Base-by-base conservation (phyloP, 345 rosid genomes). In the Atalantia buxifolia region DNA sequence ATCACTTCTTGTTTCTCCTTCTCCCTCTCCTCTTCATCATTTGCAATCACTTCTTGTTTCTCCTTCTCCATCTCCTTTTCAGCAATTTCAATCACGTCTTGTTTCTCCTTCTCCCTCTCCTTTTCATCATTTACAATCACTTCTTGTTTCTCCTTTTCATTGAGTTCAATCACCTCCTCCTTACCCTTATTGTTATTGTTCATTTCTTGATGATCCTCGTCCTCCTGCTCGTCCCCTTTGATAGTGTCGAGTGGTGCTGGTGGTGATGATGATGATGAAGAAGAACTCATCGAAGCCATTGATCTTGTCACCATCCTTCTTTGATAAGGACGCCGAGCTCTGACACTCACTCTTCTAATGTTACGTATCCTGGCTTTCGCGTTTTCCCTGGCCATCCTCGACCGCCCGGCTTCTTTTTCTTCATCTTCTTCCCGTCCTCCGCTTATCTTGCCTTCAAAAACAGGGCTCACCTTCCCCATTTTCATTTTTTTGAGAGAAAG, bases 381-480 rank as follows among this genome's bases (percentile, higher is more conserved):
- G 4, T 42, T n/a, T 36, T 66, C 60, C 60, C 66, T 76, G 1
- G 83, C 75, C 56, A 16, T 66, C 61, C 53, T 81, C 25, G 82
- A 66, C 24, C 30, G 30, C 24, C 30, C 24, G 42, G 50, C 50
- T 65, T 21, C 25, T 14, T 24, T 64, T 57, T 71, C 64, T 9
- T 38, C 75, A 2, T 57, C 75, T 10, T 25, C 74, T n/a, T 8
- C 70, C 6, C 36, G 24, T 74, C 30, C 73, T 33, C 5, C 48
- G 42, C 59, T 38, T 9, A 71, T 66, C 75, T 61, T 72, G 22
- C 71, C 80, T 27, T 79, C 78, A 28, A 71, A 78, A 22, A 71
- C 61, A 5, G 72, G 7, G 77, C 74, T 83, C 65, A 78, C 80
- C 57, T 75, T 75, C 25, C 80, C 77, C 25, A 57, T 80, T 27